These are phyloP conservation scores for Botrytis paeoniae DNA, from an alignment of 2,329 filamentous ascomycete species.

Conservation along the genomic window DNA sequence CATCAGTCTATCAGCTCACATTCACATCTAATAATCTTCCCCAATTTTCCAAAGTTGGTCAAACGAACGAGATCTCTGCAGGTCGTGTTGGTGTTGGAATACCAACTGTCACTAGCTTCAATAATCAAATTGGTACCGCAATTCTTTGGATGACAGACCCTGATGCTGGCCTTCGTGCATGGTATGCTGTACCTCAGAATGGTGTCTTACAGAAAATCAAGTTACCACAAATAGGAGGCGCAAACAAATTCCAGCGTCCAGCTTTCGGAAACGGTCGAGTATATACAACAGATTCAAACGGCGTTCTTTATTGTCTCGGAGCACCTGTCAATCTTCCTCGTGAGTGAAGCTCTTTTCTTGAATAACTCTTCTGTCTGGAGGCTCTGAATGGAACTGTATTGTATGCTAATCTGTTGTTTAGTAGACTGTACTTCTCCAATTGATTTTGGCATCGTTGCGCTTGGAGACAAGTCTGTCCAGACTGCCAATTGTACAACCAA, in stretches of 20 bases:
- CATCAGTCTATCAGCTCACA: conserved; percentile 40
- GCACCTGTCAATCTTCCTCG: conserved; percentile 40
- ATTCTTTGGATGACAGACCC: conserved; percentile 42
- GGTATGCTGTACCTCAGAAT: conserved; percentile 41
- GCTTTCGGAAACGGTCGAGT: conserved; percentile 41
- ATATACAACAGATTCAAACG: conserved; percentile 36
- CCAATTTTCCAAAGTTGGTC: conserved; percentile 37
- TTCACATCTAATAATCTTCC: conserved; percentile 37
- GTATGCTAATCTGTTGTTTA: neutral
- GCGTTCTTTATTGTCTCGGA: conserved; percentile 34
- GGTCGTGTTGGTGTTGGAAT: conserved; percentile 39
- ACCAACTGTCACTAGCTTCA: conserved; percentile 40
- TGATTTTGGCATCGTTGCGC: conserved; percentile 38
- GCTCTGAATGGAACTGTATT: no score
- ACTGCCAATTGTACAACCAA: conserved; percentile 37
- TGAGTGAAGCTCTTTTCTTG: neutral
- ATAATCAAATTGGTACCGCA: conserved; percentile 38
- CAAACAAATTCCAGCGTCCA: conserved; percentile 41
- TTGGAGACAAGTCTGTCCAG: conserved; percentile 31
- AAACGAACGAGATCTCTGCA: conserved; percentile 35
- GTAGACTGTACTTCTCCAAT: conserved; percentile 40
- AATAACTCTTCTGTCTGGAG: neutral
- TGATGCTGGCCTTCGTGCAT: conserved; percentile 40
- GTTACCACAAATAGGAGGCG: conserved; percentile 38
- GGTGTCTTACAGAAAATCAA: conserved; percentile 37